These are phyloP conservation scores for Dryadomyces quercus-mongolicae DNA, from an alignment of 2,329 filamentous ascomycete species.

Conservation along the genomic window DNA sequence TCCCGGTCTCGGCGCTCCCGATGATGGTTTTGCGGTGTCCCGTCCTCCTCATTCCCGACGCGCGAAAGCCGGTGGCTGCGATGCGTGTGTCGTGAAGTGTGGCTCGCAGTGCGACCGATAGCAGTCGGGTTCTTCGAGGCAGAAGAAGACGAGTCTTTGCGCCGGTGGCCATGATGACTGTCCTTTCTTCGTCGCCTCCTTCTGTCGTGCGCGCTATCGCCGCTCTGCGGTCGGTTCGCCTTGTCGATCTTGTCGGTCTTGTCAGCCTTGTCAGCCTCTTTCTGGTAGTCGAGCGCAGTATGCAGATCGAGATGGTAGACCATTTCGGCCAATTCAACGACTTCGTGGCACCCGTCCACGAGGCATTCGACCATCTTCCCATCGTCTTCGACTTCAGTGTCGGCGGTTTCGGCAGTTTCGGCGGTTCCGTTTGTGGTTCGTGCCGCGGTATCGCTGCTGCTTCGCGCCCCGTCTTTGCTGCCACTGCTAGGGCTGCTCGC, in stretches of 20 bases:
- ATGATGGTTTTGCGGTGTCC: neutral
- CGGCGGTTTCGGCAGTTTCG: neutral
- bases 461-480: too few species aligned
- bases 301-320: constrained; percentile 50
- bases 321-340: constrained; percentile 38
- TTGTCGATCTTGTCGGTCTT: neutral
- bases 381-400: constrained; percentile 13
- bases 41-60: neutral
- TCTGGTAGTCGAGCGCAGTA: constrained; percentile 26
- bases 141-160: neutral
- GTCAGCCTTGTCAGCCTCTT: constrained; percentile 3
- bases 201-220: neutral
- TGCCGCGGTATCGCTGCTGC: too few species aligned
- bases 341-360: constrained; percentile 45
- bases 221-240: neutral
- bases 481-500: too few species aligned
- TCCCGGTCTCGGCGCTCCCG: neutral
- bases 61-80: neutral
- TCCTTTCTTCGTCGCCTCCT: neutral
- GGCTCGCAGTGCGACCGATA: neutral
- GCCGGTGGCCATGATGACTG: neutral
- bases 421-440: neutral
- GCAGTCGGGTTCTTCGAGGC: neutral
- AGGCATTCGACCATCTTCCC: constrained; percentile 39
- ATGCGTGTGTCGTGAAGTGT: neutral